Evolutionary conservation across 345 rosid species (phyloP).

Genomic region (Bruguiera gymnorhiza): DNA sequence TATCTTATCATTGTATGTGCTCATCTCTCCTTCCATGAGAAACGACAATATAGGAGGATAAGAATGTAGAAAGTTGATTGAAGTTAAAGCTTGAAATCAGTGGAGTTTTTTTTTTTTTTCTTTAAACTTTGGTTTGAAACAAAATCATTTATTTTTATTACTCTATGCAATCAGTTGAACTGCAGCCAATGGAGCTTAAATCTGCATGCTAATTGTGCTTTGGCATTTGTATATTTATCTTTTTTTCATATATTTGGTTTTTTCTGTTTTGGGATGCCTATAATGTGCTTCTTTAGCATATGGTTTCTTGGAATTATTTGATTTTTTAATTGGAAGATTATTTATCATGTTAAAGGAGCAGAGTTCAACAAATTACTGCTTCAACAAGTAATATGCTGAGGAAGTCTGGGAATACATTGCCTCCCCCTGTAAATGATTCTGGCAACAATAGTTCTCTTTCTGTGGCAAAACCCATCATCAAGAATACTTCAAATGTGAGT

Average conservation of each 20-base stretch:
- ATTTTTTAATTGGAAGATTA: constrained; percentile 14
- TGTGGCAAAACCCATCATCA: constrained; percentile 49
- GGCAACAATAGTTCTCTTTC: constrained; percentile 40
- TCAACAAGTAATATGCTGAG: constrained; percentile 45
- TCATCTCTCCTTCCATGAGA: neutral
- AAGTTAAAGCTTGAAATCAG: no score
- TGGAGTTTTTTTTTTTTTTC: no score
- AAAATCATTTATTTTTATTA: no score
- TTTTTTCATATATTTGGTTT: neutral
- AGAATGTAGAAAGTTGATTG: no score
- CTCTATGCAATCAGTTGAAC: no score
- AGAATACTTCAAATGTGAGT: constrained; percentile 61
- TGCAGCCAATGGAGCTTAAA: neutral
- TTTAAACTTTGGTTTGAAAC: no score
- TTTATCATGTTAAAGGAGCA: constrained; percentile 49
- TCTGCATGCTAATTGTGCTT: neutral
- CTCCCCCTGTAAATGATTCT: constrained; percentile 73
- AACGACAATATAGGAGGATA: neutral
- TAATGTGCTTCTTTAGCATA: neutral
- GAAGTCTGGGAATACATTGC: constrained; percentile 63
- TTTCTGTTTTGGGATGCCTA: neutral
- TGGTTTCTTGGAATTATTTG: neutral
- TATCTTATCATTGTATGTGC: neutral
- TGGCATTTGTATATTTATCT: neutral
- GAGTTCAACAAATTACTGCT: constrained; percentile 84